phyloP scores from a whole-genome alignment of 2,329 filamentous ascomycete genomes.

The Apiospora aurea region DNA sequence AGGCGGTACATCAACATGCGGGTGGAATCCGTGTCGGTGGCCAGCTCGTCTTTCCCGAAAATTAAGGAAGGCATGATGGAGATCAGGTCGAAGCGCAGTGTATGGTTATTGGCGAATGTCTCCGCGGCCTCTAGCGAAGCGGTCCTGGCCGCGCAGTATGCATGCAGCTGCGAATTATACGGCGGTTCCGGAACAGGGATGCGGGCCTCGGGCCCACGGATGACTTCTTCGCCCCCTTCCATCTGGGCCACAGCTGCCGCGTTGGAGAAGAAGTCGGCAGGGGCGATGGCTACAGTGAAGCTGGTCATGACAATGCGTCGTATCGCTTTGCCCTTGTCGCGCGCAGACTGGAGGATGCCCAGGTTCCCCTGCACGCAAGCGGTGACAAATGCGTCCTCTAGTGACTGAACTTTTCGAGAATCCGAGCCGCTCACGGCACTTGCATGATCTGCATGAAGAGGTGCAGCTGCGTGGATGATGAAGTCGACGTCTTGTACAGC shows the following conservation, averaged over 20 bases:
- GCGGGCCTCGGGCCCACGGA: slow-evolving; percentile 25
- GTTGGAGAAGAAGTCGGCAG: slow-evolving; percentile 25
- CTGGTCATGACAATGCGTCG: slow-evolving; percentile 39
- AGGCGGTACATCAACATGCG: slow-evolving; percentile 25
- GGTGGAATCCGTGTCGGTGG: slow-evolving; percentile 18
- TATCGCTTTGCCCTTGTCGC: slow-evolving; percentile 31
- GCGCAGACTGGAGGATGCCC: slow-evolving; percentile 35
- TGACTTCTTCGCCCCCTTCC: not conserved
- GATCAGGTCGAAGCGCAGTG: slow-evolving; percentile 25
- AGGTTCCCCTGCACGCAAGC: slow-evolving; percentile 33
- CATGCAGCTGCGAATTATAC: slow-evolving; percentile 27
- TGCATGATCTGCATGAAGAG: slow-evolving; percentile 29
- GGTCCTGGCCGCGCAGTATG: slow-evolving; percentile 30
- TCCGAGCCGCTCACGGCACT: slow-evolving; percentile 25
- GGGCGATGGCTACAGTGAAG: slow-evolving; percentile 37
- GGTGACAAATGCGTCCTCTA: slow-evolving; percentile 27
- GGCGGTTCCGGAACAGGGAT: slow-evolving; percentile 21
- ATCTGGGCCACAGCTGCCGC: not conserved
- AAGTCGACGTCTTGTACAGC: slow-evolving; percentile 41
- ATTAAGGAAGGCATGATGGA: slow-evolving; percentile 28
- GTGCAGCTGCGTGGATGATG: slow-evolving; percentile 39
- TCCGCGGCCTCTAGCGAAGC: slow-evolving; percentile 26
- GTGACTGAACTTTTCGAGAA: slow-evolving; percentile 29
- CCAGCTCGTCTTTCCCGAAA: slow-evolving; percentile 28
- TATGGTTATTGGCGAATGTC: not conserved